phyloP scores from a whole-genome alignment of 305 asterid genomes.

The Fraxinus albicans region DNA sequence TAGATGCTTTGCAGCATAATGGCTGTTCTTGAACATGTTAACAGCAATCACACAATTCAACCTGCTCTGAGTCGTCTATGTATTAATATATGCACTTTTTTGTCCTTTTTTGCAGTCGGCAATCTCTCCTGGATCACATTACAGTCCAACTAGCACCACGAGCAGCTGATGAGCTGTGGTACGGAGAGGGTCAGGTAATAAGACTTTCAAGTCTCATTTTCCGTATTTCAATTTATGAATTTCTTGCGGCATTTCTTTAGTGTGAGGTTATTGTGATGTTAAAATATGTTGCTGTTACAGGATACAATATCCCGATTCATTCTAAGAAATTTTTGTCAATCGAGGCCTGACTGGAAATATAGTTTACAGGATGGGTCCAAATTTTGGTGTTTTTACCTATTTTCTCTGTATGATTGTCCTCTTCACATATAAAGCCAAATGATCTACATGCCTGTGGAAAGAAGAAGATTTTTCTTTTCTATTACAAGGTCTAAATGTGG shows the following conservation, averaged over 20 bases:
- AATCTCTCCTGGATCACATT: slow-evolving; percentile 89
- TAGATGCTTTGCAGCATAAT: background rate
- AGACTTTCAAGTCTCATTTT: slow-evolving; percentile 5
- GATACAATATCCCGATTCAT: background rate
- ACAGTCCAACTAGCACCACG: slow-evolving; percentile 97
- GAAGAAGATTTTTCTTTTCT: background rate
- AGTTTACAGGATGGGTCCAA: background rate
- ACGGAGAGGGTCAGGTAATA: slow-evolving; percentile 78
- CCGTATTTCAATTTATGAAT: slow-evolving; percentile 5
- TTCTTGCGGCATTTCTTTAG: slow-evolving; percentile 6
- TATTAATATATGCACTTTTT: background rate
- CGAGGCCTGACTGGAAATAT: background rate
- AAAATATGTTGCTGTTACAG: background rate
- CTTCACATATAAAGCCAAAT: background rate
- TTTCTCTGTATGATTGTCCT: background rate
- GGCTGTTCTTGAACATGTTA: background rate
- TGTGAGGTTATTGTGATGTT: background rate
- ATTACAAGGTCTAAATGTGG: background rate
- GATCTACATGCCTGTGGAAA: background rate
- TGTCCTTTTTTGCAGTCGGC: slow-evolving; percentile 57
- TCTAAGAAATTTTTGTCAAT: background rate
- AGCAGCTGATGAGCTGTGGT: slow-evolving; percentile 96
- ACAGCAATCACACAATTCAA: background rate
- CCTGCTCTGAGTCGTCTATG: background rate
- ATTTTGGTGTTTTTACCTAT: background rate